Conservation (phyloP, 768 basidiomycete species). For the Clitopilus hobsonii region DNA sequence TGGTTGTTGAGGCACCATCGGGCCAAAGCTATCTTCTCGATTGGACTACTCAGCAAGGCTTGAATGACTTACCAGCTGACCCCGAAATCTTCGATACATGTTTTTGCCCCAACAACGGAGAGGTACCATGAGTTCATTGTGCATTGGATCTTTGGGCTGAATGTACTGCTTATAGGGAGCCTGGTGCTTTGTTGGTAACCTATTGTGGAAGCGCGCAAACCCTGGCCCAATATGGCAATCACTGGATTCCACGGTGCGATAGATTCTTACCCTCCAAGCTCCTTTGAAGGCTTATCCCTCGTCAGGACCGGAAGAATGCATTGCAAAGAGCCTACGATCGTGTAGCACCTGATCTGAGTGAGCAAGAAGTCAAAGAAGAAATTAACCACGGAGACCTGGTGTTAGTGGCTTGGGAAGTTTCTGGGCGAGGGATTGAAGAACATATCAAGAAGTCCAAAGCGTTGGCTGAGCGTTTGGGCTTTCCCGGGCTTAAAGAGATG, state of each 20-base stretch:
- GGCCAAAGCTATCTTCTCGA: conserved; percentile 43
- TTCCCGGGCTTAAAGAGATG: neutral
- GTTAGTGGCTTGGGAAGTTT: conserved; percentile 28
- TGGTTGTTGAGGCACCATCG: conserved; percentile 43
- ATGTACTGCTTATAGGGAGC: conserved; percentile 23
- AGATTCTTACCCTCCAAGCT: too few relatives aligned
- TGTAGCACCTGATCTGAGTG: conserved; percentile 21
- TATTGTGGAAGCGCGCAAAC: conserved; percentile 33
- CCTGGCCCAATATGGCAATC: conserved; percentile 32
- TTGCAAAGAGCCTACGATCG: conserved; percentile 30
- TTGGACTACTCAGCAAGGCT: conserved; percentile 42
- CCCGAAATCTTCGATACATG: conserved; percentile 45
- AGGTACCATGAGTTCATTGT: conserved; percentile 24
- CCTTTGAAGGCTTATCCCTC: neutral
- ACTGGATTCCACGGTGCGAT: too few relatives aligned
- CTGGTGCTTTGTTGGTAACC: conserved; percentile 52
- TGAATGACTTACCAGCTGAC: conserved; percentile 27
- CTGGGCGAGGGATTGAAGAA: conserved; percentile 13
- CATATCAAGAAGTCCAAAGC: conserved; percentile 7
- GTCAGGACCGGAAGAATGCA: conserved; percentile 15
- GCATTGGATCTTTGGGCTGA: neutral
- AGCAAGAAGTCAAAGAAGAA: conserved; percentile 27
- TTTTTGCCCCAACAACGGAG: conserved; percentile 37
- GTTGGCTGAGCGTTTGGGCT: conserved; percentile 13
- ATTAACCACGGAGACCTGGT: conserved; percentile 37